These are phyloP conservation scores for Letharia lupina DNA, from an alignment of 495 filamentous ascomycete species.

Conservation along the genomic window DNA sequence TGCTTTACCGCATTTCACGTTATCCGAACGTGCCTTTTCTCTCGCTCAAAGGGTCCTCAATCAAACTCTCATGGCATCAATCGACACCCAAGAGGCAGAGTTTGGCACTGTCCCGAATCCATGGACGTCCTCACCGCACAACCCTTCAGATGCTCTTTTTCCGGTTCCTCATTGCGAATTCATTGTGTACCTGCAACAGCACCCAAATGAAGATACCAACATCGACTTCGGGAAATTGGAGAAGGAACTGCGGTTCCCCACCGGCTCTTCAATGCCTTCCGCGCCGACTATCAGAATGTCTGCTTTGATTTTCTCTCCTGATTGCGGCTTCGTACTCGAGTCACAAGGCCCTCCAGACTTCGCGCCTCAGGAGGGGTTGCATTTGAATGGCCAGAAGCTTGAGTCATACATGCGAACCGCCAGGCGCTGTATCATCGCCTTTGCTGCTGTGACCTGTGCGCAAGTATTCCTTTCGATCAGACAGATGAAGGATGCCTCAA, in stretches of 20 bases:
- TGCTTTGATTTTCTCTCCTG: slow-evolving; percentile 81
- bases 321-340: slow-evolving; percentile 87
- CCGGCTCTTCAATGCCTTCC: slow-evolving; percentile 61
- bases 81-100: slow-evolving; percentile 50
- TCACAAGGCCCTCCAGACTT: slow-evolving; percentile 73
- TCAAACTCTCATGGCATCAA: slow-evolving; percentile 56
- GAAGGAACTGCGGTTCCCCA: slow-evolving; percentile 74
- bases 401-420: slow-evolving; percentile 62
- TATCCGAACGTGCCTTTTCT: slow-evolving; percentile 56
- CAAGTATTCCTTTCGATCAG: slow-evolving; percentile 69
- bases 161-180: slow-evolving; percentile 76
- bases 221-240: slow-evolving; percentile 61
- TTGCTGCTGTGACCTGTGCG: slow-evolving; percentile 52
- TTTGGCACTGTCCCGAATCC: slow-evolving; percentile 47
- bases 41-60: slow-evolving; percentile 60
- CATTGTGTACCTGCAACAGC: slow-evolving; percentile 78
- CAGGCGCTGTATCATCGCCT: slow-evolving; percentile 57
- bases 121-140: slow-evolving; percentile 55
- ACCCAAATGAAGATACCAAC: slow-evolving; percentile 40
- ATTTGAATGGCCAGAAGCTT: slow-evolving; percentile 69
- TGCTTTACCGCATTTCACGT: slow-evolving; percentile 72
- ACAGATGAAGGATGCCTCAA: slow-evolving; percentile 86
- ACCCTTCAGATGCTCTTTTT: slow-evolving; percentile 48
- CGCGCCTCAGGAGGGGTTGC: slow-evolving; percentile 51
- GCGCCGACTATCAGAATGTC: slow-evolving; percentile 72